Evolutionary conservation across 148 eudicot species (phyloP).

Genomic region (Diospyros lotus): DNA sequence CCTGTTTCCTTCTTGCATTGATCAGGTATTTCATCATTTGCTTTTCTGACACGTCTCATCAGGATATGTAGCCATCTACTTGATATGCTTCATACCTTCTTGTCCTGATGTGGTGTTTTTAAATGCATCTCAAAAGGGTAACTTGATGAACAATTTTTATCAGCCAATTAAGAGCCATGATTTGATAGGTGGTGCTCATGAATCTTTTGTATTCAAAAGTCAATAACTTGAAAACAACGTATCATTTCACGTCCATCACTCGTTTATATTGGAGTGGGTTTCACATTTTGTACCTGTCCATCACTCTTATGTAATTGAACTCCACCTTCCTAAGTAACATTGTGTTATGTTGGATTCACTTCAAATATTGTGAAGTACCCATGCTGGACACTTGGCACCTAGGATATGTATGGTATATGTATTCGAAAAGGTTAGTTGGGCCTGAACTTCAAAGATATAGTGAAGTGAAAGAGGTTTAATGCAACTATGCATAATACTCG

Average conservation of each 20-base stretch:
- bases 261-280: not conserved
- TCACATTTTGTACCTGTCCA: not conserved
- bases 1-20: constrained; percentile 97
- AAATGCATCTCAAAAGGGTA: not conserved
- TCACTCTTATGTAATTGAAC: not conserved
- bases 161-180: constrained; percentile 6
- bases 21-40: constrained; percentile 56
- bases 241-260: not conserved
- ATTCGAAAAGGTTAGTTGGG: no score
- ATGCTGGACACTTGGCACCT: no score
- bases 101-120: not conserved
- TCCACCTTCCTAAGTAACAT: not conserved
- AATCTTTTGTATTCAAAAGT: not conserved
- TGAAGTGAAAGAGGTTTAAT: no score
- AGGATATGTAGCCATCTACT: not conserved
- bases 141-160: not conserved
- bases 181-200: not conserved
- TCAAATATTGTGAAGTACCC: no score
- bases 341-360: no score
- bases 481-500: no score
- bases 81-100: not conserved
- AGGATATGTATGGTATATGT: no score
- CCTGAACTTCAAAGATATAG: no score
- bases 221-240: not conserved
- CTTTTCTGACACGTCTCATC: not conserved